A percentile compares a stretch with the other conserved stretches of the same genome.
phyloP scores from a whole-genome alignment of 805 yeast genomes.

The Metschnikowia continentalis region DNA sequence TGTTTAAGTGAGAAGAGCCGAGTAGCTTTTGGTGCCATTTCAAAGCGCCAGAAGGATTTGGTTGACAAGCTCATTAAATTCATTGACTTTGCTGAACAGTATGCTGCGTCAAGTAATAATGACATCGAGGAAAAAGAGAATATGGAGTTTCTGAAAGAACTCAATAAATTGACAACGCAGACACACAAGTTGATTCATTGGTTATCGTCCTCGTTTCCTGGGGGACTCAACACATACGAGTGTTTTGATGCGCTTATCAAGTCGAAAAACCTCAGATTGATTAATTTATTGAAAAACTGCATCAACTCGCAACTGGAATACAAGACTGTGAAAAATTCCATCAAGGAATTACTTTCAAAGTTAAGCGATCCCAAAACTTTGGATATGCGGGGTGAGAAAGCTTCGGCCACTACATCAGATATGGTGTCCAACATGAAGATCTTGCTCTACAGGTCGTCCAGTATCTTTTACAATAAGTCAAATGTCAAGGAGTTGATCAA shows the following conservation, averaged over 20 bases:
- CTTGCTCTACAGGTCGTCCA: slow-evolving; percentile 57
- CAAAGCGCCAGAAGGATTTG: slow-evolving; percentile 62
- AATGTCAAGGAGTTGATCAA: slow-evolving; percentile 54
- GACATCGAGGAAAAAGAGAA: slow-evolving; percentile 25
- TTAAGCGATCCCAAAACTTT: slow-evolving; percentile 50
- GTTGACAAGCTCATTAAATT: slow-evolving; percentile 49
- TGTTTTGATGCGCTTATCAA: slow-evolving; percentile 51
- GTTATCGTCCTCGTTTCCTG: slow-evolving; percentile 58
- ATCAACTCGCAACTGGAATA: slow-evolving; percentile 56
- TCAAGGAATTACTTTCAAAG: slow-evolving; percentile 58
- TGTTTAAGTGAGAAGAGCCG: slow-evolving; percentile 54
- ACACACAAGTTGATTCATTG: slow-evolving; percentile 56
- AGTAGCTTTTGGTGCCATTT: slow-evolving; percentile 64
- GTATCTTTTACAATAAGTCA: slow-evolving; percentile 60
- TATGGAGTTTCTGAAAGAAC: slow-evolving; percentile 1
- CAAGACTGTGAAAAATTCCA: slow-evolving; percentile 53
- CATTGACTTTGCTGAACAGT: slow-evolving; percentile 46
- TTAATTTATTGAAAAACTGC: slow-evolving; percentile 52
- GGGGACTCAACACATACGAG: slow-evolving; percentile 42
- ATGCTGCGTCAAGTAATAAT: slow-evolving; percentile 9
- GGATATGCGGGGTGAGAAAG: slow-evolving; percentile 22
- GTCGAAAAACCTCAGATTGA: slow-evolving; percentile 56
- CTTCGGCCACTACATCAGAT: slow-evolving; percentile 41
- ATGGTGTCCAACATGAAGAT: slow-evolving; percentile 53
- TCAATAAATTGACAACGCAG: slow-evolving; percentile 25